phyloP scores from a whole-genome alignment of 805 yeast genomes.

The Yarrowia porcina region DNA sequence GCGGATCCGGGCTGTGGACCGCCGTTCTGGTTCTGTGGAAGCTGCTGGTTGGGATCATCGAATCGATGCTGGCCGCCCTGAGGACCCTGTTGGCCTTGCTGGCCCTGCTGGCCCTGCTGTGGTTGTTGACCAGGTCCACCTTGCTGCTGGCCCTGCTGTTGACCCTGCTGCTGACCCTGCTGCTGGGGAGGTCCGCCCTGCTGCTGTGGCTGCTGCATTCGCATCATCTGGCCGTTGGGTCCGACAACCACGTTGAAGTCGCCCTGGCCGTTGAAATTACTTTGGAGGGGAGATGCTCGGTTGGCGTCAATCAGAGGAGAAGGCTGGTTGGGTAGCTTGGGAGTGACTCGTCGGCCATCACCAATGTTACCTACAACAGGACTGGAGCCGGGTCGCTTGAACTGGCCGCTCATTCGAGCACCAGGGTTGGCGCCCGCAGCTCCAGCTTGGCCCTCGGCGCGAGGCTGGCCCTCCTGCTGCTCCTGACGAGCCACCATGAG shows the following conservation, averaged over 20 bases:
- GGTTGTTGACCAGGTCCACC: conserved; percentile 14
- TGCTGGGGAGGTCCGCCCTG: conserved; percentile 3
- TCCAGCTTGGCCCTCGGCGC: conserved; percentile 23
- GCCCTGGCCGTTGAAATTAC: conserved; percentile 31
- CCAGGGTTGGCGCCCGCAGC: conserved; percentile 13
- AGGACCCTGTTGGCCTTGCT: not conserved
- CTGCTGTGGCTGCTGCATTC: conserved; percentile 29
- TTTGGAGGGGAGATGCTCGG: conserved; percentile 36
- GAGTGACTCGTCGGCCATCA: conserved; percentile 33
- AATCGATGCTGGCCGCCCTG: conserved; percentile 19
- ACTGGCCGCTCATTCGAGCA: conserved; percentile 12
- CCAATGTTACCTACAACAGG: conserved; percentile 22
- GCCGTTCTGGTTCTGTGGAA: conserved; percentile 2
- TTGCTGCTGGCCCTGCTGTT: conserved; percentile 3
- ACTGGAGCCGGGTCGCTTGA: conserved; percentile 21
- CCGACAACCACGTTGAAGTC: conserved; percentile 38
- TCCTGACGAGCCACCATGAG: conserved; percentile 44
- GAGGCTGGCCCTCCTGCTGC: conserved; percentile 34
- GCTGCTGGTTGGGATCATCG: conserved; percentile 28
- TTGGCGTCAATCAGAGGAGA: conserved; percentile 33
- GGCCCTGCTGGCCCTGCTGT: conserved; percentile 24
- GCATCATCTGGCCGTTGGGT: conserved; percentile 32
- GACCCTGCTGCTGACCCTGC: conserved; percentile 10
- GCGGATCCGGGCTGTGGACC: conserved; percentile 17
- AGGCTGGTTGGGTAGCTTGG: conserved; percentile 35